Conservation (phyloP, 805 yeast species). For the Wickerhamiella musiphila region DNA sequence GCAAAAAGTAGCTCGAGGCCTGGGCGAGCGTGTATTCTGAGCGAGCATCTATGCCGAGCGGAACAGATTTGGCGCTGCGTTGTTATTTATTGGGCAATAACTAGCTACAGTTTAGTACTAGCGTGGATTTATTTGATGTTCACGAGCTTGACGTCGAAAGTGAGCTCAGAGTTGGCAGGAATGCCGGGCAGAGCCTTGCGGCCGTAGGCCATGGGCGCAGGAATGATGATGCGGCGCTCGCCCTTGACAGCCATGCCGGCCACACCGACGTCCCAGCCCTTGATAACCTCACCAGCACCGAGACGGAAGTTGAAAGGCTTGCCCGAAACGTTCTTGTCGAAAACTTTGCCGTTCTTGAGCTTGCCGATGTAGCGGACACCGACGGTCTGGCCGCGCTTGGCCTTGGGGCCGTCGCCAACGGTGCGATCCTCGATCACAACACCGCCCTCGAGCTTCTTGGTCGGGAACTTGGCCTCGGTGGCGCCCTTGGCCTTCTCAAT, state of each 20-base stretch:
- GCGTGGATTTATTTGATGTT: constrained; percentile 46
- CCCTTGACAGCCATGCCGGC: constrained; percentile 98
- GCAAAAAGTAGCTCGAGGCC: constrained; percentile 1
- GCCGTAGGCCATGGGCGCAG: constrained; percentile 95
- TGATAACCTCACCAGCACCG: constrained; percentile 96
- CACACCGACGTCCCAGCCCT: constrained; percentile 97
- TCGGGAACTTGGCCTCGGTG: constrained; percentile 25
- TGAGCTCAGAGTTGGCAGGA: constrained; percentile 92
- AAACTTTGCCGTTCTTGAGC: constrained; percentile 87
- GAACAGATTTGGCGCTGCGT: too few species aligned
- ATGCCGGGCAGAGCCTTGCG: constrained; percentile 87
- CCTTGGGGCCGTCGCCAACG: constrained; percentile 71
- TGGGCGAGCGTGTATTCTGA: too few species aligned
- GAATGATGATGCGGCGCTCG: constrained; percentile 93
- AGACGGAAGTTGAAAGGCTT: constrained; percentile 83
- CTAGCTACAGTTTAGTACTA: neutral
- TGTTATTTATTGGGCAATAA: neutral
- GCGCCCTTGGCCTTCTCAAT: constrained; percentile 88
- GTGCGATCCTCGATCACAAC: constrained; percentile 85
- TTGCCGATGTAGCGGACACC: constrained; percentile 97
- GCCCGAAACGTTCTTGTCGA: constrained; percentile 94
- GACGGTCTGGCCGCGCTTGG: constrained; percentile 77
- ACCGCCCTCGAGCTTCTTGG: constrained; percentile 81
- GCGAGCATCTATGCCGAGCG: too few species aligned
- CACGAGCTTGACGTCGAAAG: constrained; percentile 89